Base-by-base conservation (phyloP, 192 early-diverging fungal genomes). In the Anaeromyces robustus region DNA sequence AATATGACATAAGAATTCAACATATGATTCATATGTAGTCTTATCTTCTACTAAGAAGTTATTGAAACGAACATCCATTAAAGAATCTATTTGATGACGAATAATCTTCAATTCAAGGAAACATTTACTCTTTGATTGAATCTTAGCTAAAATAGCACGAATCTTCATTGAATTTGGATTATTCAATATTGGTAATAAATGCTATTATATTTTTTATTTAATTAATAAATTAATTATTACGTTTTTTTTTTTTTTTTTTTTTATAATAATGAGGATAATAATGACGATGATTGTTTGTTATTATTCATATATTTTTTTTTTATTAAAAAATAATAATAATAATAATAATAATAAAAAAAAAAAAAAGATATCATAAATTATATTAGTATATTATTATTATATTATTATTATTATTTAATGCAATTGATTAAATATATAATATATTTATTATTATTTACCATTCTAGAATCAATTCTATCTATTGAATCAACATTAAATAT, bases 1-100 rank as follows among this genome's bases (percentile, higher is more conserved):
- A 80, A 98, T 91, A 29, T 89, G 84, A 77, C 94, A 94, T 30
- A 99, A 84, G 81, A 92, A 97, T 82, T 99, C 97, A 12, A 98
- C 95, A 85, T 99, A 99, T 17, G 90, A 92, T 93, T 95, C 92
- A 79, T 90, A 90, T 77, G 94, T 95, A 77, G 92, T 95, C 83
- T 94, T 92, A 86, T 99, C 97, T 86, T 99, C 97, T 19, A 92
- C 85, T 81, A 99, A 84, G 80, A 92, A 83, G 30, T 90, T 88
- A 17, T 88, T 87, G 85, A 97, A 95, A 80, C 94, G 92, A 16
- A 91, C 84, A 83, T 99, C 97, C 9, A 87, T 79, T 29, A 84
- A 83, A 80, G 91, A 88, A 82, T 97, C 97, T 82, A 94, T 82
- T 34, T 92, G 91, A 81, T 97, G 95, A 43, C 97, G 92, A 19